A percentile compares a stretch with the other conserved stretches of the same genome.
phyloP scores from a whole-genome alignment of 2,329 filamentous ascomycete species.

The Phaeosphaeria sp. region DNA sequence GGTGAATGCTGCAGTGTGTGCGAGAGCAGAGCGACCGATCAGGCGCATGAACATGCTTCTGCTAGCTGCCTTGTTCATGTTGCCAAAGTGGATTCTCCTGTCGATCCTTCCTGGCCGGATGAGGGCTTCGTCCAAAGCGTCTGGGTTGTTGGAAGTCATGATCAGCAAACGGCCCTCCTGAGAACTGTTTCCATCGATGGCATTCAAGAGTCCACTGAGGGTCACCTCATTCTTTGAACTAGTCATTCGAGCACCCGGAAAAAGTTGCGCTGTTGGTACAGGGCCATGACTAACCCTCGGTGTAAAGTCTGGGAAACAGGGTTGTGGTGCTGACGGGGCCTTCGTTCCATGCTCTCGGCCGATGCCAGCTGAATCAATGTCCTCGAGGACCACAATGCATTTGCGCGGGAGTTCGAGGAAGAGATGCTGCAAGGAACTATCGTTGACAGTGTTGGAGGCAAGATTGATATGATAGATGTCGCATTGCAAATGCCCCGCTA shows the following conservation, averaged over 20 bases:
- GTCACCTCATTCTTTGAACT: too few species aligned
- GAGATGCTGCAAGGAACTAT: constrained; percentile 38
- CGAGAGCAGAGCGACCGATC: constrained; percentile 32
- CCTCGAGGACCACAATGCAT: constrained; percentile 52
- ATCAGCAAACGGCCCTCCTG: constrained; percentile 80
- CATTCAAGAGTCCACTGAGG: constrained; percentile 77
- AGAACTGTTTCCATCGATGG: constrained; percentile 80
- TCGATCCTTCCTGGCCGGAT: constrained; percentile 76
- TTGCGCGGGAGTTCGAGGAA: constrained; percentile 44
- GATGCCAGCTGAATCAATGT: constrained; percentile 48
- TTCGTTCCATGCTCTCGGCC: constrained; percentile 24
- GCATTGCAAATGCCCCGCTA: constrained; percentile 47
- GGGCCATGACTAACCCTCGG: too few species aligned
- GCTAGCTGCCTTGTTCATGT: constrained; percentile 26
- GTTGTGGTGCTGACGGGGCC: neutral
- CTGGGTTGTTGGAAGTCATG: constrained; percentile 81
- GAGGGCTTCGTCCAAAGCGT: constrained; percentile 75
- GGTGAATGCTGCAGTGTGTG: constrained; percentile 23
- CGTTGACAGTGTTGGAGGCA: constrained; percentile 32
- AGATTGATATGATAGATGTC: constrained; percentile 50
- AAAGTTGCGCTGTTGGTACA: too few species aligned
- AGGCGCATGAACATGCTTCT: constrained; percentile 40
- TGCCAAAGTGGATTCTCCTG: constrained; percentile 76
- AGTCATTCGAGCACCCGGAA: too few species aligned
- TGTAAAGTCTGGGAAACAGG: too few species aligned